Base-by-base conservation (phyloP, 1,284 basidiomycete species). In the Schizophyllum amplum region DNA sequence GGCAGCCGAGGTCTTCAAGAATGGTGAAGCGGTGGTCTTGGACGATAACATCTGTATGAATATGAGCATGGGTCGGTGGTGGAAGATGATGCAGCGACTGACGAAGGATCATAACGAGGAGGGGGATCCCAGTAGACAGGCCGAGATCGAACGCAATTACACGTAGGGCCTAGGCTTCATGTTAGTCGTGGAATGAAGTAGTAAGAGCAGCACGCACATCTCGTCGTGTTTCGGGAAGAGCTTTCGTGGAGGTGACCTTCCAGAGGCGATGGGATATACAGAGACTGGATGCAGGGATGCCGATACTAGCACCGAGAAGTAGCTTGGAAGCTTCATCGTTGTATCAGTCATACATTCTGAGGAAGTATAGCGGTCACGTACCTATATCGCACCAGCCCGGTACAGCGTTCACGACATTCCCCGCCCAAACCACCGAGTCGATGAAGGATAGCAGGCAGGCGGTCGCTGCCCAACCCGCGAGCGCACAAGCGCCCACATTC, bases 1-100 rank as follows among this genome's bases (percentile, higher is more conserved):
- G 72, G 67, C 88, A 90, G 15, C 87, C 88, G 60, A 81, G 78
- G 59, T 82, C 75, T 65, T 81, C 69, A 52, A 79, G 68, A 55
- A 91, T 71, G 67, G 86, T 81, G 69, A 87, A 90, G 52, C 88
- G 80, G 68, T 82, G 80, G 59, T 82, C 80, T 68, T 90, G 88
- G 17, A 82, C 80, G 57, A 84, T 68, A 47, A 80, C 64, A 64
- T 88, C 87, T 89, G 59, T 11, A 55, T n/a, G 47, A 17, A 51
- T 27, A 48, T 51, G 5, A 50, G 50, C 21, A 23, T 6, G 22
- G 27, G 6, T 24, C 13, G 13, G 7, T 23, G 55, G 58, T 7
- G 46, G 56, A 55, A 26, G n/a, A 22, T 5, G 15, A 9, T 42
- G 46, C 23, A n/a, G n/a, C 20, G 13, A 77, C 84, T 60, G 65